Evolutionary conservation across 2,329 filamentous ascomycete genomes (phyloP), one percentile per base, ranked within the genome.

Genomic region (Pestalotiopsis sp.): DNA sequence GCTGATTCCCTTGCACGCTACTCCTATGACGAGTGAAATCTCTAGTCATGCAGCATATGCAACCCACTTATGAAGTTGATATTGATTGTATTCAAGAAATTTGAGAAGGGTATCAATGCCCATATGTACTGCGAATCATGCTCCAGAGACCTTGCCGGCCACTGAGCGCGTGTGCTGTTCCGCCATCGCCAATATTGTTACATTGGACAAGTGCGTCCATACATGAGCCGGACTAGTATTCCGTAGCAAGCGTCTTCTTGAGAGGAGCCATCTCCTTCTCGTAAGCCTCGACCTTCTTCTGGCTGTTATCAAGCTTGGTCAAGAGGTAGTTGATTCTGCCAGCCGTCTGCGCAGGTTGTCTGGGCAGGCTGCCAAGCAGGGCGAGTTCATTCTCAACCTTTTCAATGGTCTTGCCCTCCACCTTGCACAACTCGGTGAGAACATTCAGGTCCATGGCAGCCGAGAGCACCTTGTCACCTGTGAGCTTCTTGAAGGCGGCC

Each of bases 321-420:
- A 97, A 79, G 72, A 98, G 81, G 82, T 93, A 98, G 68, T 87
- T 83, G 2, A 94, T 85, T 41, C 95, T 83, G 0, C 87, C 86
- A 0, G 82, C 83, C 36, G 93, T 83, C 83, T 96, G 91, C 23
- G 83, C 81, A 0, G 94, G 92, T 78, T 93, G 89, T 64, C 86
- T 91, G 6, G 91, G 92, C 73, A 97, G 78, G 23, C 85, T 85
- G 0, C 88, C 93, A n/a, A 98, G 80, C 67, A 93, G 76, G 11
- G 80, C 85, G 68, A 98, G 82, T 80, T 98, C 95, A 31, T 85
- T 84, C 83, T 98, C 95, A 59, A 88, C 91, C 80, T 93, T 93
- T 56, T 91, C 90, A 69, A 98, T 93, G 11, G 81, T 90, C 78
- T 89, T 89, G 64, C 86, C 91, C 82, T 97, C 93, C 3, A 89